These are phyloP conservation scores for Millerozyma miso DNA, from an alignment of 805 yeast species.

Conservation along the genomic window DNA sequence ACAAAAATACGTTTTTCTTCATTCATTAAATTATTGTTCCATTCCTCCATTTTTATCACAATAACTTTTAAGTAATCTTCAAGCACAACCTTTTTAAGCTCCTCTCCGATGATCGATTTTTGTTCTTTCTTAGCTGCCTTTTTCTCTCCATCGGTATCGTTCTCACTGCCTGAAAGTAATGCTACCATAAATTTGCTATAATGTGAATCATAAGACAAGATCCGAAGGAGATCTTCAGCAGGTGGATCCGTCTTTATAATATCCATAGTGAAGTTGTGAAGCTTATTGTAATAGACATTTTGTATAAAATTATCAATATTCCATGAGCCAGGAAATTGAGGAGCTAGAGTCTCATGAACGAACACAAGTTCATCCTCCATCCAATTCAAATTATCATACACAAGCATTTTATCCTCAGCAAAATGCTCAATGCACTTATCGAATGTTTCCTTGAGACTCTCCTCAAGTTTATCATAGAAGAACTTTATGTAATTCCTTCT, in stretches of 20 bases:
- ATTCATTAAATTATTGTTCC: slow-evolving; percentile 69
- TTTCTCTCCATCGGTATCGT: slow-evolving; percentile 11
- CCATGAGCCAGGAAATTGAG: slow-evolving; percentile 73
- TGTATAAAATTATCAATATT: slow-evolving; percentile 58
- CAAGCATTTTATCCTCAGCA: slow-evolving; percentile 46
- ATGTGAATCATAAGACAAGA: slow-evolving; percentile 73
- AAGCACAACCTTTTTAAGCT: slow-evolving; percentile 65
- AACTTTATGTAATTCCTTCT: slow-evolving; percentile 59
- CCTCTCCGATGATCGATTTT: slow-evolving; percentile 62
- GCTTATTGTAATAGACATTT: slow-evolving; percentile 60
- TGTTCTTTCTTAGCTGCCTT: slow-evolving; percentile 31
- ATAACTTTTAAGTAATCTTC: slow-evolving; percentile 75
- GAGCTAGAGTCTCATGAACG: slow-evolving; percentile 54
- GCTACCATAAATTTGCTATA: slow-evolving; percentile 41
- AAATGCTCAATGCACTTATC: slow-evolving; percentile 56
- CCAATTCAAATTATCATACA: slow-evolving; percentile 75
- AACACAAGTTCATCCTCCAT: slow-evolving; percentile 72
- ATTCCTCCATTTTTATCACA: slow-evolving; percentile 71
- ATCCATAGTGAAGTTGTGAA: slow-evolving; percentile 60
- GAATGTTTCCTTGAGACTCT: slow-evolving; percentile 64
- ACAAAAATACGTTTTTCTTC: slow-evolving; percentile 65
- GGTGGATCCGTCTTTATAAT: slow-evolving; percentile 72
- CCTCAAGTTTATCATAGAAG: slow-evolving; percentile 55
- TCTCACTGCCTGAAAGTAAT: slow-evolving; percentile 16
- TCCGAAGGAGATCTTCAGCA: slow-evolving; percentile 65